phyloP scores from a whole-genome alignment of 139 green algal species.

The Picochlorum sp. region DNA sequence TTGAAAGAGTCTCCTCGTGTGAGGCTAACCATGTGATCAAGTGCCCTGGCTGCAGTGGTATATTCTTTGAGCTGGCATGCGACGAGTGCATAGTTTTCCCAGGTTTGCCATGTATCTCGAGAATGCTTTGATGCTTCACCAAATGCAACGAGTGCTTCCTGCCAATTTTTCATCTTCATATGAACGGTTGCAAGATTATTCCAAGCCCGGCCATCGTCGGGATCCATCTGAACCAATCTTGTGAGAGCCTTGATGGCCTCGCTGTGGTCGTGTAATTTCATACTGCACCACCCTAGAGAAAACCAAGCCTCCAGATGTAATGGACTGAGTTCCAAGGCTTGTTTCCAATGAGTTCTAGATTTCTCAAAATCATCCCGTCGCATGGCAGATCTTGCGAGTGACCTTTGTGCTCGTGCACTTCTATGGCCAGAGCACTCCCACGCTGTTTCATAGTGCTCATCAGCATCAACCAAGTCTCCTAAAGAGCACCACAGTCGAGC shows the following conservation, averaged over 20 bases:
- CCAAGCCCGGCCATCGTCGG: slow-evolving; percentile 84
- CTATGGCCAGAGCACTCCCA: slow-evolving; percentile 60
- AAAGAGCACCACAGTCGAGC: slow-evolving; percentile 78
- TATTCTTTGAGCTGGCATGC: slow-evolving; percentile 14
- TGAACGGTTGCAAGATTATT: slow-evolving; percentile 90
- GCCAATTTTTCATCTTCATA: slow-evolving; percentile 38
- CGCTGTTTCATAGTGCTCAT: slow-evolving; percentile 59
- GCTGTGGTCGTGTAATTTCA: slow-evolving; percentile 42
- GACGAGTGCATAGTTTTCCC: slow-evolving; percentile 73
- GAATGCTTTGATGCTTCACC: slow-evolving; percentile 62
- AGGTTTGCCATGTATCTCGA: slow-evolving; percentile 78
- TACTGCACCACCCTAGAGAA: slow-evolving; percentile 61
- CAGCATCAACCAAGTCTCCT: slow-evolving; percentile 74
- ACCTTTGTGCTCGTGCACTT: slow-evolving; percentile 63
- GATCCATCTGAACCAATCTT: slow-evolving; percentile 58
- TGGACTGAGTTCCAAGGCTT: slow-evolving; percentile 74
- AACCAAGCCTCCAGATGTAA: slow-evolving; percentile 87
- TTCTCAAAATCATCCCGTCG: slow-evolving; percentile 33
- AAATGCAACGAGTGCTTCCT: slow-evolving; percentile 30
- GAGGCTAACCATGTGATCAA: slow-evolving; percentile 46
- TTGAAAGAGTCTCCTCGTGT: slow-evolving; percentile 37
- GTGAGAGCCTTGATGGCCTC: slow-evolving; percentile 57
- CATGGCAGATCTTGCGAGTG: slow-evolving; percentile 43
- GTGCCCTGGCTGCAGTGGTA: slow-evolving; percentile 28
- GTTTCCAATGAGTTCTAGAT: slow-evolving; percentile 57